phyloP scores from a whole-genome alignment of 208 protist species.

The Crithidia sp. region DNA sequence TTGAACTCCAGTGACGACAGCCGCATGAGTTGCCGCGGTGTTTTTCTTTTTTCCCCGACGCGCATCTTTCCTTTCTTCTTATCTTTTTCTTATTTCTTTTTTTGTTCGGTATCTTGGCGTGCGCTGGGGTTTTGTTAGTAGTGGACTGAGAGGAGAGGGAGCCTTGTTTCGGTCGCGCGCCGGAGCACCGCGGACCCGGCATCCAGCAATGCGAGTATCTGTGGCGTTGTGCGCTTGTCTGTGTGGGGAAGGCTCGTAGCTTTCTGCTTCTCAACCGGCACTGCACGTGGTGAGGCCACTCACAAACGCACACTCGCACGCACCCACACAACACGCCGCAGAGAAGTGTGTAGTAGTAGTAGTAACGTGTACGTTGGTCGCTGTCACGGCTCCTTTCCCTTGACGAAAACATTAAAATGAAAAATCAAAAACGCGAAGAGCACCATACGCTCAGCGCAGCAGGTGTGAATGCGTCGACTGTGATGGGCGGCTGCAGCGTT shows the following conservation, averaged over 20 bases:
- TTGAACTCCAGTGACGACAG: too few relatives aligned
- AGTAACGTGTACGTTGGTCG: not conserved
- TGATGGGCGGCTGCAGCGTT: too few relatives aligned
- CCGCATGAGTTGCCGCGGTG: too few relatives aligned
- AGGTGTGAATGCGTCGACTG: too few relatives aligned
- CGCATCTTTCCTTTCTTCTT: slow-evolving; percentile 6
- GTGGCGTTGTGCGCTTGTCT: not conserved
- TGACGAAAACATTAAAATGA: not conserved
- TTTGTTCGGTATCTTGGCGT: not conserved
- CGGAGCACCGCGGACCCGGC: not conserved
- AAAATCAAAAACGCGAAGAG: too few relatives aligned
- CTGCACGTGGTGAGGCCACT: too few relatives aligned
- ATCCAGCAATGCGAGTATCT: not conserved
- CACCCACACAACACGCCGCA: not conserved
- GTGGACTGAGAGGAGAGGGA: slow-evolving; percentile 5
- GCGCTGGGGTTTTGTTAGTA: not conserved
- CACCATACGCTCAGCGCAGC: too few relatives aligned
- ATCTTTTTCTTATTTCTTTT: not conserved
- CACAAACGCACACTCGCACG: not conserved
- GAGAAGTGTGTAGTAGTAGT: slow-evolving; percentile 4
- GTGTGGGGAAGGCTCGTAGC: too few relatives aligned
- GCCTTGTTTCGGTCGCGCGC: not conserved
- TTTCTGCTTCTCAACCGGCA: too few relatives aligned
- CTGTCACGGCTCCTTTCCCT: not conserved
- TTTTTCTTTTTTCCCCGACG: too few relatives aligned